Conservation (phyloP, 2,329 filamentous ascomycete species). For the Fusarium proliferatum region DNA sequence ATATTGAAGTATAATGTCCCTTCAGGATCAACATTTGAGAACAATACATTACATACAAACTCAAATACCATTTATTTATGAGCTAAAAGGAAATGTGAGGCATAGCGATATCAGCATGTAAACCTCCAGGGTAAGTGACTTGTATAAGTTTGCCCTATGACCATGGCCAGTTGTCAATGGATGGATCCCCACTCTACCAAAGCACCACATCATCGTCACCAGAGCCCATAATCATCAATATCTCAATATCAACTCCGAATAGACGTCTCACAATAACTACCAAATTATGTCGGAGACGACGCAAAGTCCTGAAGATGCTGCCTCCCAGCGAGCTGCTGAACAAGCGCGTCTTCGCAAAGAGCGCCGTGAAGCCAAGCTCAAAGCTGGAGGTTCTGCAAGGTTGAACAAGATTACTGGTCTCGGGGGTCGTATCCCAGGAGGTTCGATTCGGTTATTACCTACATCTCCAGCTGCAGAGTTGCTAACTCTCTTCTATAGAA, state of each 20-base stretch:
- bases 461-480: neutral
- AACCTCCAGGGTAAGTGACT: conserved; percentile 21
- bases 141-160: neutral
- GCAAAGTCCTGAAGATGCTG: conserved; percentile 56
- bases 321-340: conserved; percentile 65
- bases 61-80: neutral
- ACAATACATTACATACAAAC: neutral
- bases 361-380: conserved; percentile 82
- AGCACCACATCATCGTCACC: conserved; percentile 28
- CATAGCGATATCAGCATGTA: neutral
- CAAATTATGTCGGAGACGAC: conserved; percentile 54
- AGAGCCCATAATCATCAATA: neutral
- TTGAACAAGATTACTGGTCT: conserved; percentile 81
- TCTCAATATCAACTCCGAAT: neutral
- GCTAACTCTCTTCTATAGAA: conserved; percentile 2
- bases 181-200: conserved; percentile 7
- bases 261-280: neutral
- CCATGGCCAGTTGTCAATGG: conserved; percentile 23
- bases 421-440: conserved; percentile 57
- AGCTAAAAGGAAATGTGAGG: neutral
- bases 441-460: conserved; percentile 33
- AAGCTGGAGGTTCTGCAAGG: conserved; percentile 74
- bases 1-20: neutral
- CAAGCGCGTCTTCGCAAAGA: conserved; percentile 82
- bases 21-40: neutral